phyloP scores from a whole-genome alignment of 805 yeast genomes.

The Kazachstania psychrophila region DNA sequence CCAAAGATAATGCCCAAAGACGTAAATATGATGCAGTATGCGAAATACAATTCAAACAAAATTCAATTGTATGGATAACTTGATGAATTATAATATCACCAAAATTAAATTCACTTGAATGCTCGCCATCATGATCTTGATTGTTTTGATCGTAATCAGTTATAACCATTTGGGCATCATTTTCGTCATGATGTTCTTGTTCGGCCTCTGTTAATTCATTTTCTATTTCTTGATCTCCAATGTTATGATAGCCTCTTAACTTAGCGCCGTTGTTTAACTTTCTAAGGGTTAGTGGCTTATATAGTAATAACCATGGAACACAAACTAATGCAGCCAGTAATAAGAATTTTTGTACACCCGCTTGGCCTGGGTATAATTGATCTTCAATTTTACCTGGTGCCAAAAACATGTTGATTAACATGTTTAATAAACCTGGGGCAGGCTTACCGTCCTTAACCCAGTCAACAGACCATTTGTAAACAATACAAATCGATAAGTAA shows the following conservation, averaged over 20 bases:
- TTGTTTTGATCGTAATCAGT: conserved; percentile 38
- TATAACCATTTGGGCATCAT: conserved; percentile 36
- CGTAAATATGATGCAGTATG: conserved; percentile 96
- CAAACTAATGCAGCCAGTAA: conserved; percentile 72
- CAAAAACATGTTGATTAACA: conserved; percentile 91
- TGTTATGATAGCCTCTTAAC: conserved; percentile 35
- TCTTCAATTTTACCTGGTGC: conserved; percentile 86
- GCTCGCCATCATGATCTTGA: conserved; percentile 29
- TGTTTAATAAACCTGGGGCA: conserved; percentile 90
- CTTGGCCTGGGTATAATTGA: conserved; percentile 71
- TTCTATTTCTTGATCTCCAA: conserved; percentile 26
- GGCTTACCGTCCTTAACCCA: conserved; percentile 71
- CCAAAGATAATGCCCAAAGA: conserved; percentile 93
- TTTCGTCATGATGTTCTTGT: conserved; percentile 14
- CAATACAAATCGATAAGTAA: conserved; percentile 72
- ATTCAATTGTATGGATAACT: conserved; percentile 94
- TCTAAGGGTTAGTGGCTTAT: conserved; percentile 71
- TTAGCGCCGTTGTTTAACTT: conserved; percentile 38
- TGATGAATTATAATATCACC: conserved; percentile 96
- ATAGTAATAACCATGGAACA: conserved; percentile 84
- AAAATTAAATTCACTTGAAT: conserved; percentile 53
- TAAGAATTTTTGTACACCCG: conserved; percentile 60
- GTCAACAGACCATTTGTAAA: conserved; percentile 91
- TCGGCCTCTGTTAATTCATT: conserved; percentile 18
- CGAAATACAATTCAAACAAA: conserved; percentile 94